Conservation (phyloP, 495 filamentous ascomycete species). For the Xylaria scruposa region DNA sequence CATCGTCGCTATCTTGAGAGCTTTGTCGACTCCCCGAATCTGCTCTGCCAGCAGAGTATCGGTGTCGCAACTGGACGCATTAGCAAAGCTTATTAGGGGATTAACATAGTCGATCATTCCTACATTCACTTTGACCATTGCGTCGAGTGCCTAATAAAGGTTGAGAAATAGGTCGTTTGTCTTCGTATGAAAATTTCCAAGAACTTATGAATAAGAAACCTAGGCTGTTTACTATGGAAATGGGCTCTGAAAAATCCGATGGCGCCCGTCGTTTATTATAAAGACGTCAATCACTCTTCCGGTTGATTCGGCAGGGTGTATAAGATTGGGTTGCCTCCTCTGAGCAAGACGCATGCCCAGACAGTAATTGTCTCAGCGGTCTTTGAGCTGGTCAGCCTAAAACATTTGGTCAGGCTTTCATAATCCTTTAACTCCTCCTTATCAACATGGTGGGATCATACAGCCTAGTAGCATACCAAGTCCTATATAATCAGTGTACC, state of each 20-base stretch:
- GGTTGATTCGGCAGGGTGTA: background rate
- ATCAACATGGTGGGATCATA: background rate
- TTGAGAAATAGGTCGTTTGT: background rate
- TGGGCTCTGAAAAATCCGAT: background rate
- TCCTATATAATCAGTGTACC: background rate
- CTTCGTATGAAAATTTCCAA: background rate
- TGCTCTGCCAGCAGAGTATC: background rate
- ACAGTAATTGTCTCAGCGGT: background rate
- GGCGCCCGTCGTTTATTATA: background rate
- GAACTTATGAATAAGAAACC: background rate
- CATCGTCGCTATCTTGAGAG: background rate
- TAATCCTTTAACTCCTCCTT: background rate
- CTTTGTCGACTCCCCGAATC: background rate
- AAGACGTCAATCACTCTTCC: background rate
- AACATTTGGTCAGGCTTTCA: background rate
- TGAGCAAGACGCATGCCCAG: background rate
- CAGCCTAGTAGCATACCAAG: background rate
- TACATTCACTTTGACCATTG: constrained; percentile 1
- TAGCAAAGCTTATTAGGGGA: background rate
- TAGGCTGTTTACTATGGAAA: constrained; percentile 8
- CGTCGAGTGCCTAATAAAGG: background rate
- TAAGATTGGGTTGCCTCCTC: background rate
- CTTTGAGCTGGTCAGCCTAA: background rate
- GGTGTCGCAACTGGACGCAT: background rate
- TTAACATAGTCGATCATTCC: background rate